These are phyloP conservation scores for Talaromyces pinophilus DNA, from an alignment of 2,329 filamentous ascomycete species.

Conservation along the genomic window DNA sequence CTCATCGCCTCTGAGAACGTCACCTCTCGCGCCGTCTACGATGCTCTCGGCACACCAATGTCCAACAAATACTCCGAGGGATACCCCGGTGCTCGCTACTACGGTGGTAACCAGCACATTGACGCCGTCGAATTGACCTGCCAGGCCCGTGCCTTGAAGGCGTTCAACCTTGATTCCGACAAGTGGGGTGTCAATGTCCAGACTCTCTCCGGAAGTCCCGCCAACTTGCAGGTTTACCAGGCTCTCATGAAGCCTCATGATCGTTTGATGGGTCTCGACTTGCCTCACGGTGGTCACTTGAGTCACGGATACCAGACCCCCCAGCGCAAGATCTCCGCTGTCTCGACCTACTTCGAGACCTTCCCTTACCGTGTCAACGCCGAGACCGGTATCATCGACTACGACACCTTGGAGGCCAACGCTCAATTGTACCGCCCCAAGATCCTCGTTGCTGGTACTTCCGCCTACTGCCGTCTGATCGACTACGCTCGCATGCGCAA, in stretches of 20 bases:
- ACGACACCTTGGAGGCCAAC: conserved; percentile 83
- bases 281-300: conserved; percentile 93
- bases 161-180: conserved; percentile 79
- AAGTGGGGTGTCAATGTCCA: conserved; percentile 99
- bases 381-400: conserved; percentile 90
- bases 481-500: conserved; percentile 92
- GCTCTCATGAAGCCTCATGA: conserved; percentile 91
- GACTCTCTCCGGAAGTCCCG: conserved; percentile 86
- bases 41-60: conserved; percentile 92
- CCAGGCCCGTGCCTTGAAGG: conserved; percentile 87
- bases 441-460: conserved; percentile 91
- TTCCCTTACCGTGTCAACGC: conserved; percentile 91
- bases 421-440: conserved; percentile 91
- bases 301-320: conserved; percentile 98
- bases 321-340: conserved; percentile 90
- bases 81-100: conserved; percentile 97
- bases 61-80: conserved; percentile 99
- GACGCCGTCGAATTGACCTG: conserved; percentile 94
- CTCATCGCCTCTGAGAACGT: conserved; percentile 99
- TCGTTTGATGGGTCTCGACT: conserved; percentile 92
- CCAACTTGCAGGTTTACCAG: conserved; percentile 98
- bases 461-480: conserved; percentile 92
- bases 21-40: conserved; percentile 96
- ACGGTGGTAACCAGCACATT: conserved; percentile 98
- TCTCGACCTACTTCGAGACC: conserved; percentile 99